These are phyloP conservation scores for Plasmodium falciparum DNA, from an alignment of 169 alveolate genomes.

Conservation along the genomic window DNA sequence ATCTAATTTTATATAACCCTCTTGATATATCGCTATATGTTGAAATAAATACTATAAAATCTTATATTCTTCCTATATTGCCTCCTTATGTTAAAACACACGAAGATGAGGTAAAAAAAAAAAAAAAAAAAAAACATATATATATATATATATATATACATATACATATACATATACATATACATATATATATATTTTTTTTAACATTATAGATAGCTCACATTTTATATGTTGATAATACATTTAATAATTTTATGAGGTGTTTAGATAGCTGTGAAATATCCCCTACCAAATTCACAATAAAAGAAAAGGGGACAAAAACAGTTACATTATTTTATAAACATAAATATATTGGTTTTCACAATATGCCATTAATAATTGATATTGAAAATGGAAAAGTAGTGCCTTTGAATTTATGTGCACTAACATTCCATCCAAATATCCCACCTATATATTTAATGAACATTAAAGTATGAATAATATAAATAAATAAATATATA, in stretches of 20 bases:
- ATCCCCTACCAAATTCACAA: slow-evolving; percentile 40
- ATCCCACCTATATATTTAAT: slow-evolving; percentile 62
- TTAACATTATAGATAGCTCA: slow-evolving; percentile 31
- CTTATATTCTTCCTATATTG: slow-evolving; percentile 64
- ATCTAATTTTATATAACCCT: slow-evolving; percentile 69
- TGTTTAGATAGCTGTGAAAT: slow-evolving; percentile 70
- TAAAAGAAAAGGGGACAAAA: slow-evolving; percentile 41
- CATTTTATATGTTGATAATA: slow-evolving; percentile 58
- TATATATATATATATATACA: not conserved
- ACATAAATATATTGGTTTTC: slow-evolving; percentile 70
- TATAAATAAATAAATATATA: not conserved
- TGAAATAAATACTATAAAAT: slow-evolving; percentile 65
- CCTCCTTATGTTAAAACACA: slow-evolving; percentile 65
- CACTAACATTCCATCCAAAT: slow-evolving; percentile 49
- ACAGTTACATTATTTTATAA: slow-evolving; percentile 55
- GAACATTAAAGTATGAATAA: slow-evolving; percentile 59
- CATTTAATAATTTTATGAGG: slow-evolving; percentile 65
- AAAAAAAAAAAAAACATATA: no score
- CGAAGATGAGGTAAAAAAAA: slow-evolving; percentile 48
- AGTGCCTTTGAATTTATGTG: slow-evolving; percentile 47
- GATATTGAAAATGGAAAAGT: slow-evolving; percentile 75
- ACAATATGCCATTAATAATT: slow-evolving; percentile 74
- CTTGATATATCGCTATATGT: slow-evolving; percentile 36
- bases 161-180: not conserved
- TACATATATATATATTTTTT: not conserved